Base-by-base conservation (phyloP, 2,329 filamentous ascomycete species). In the Sporothrix mexicana region DNA sequence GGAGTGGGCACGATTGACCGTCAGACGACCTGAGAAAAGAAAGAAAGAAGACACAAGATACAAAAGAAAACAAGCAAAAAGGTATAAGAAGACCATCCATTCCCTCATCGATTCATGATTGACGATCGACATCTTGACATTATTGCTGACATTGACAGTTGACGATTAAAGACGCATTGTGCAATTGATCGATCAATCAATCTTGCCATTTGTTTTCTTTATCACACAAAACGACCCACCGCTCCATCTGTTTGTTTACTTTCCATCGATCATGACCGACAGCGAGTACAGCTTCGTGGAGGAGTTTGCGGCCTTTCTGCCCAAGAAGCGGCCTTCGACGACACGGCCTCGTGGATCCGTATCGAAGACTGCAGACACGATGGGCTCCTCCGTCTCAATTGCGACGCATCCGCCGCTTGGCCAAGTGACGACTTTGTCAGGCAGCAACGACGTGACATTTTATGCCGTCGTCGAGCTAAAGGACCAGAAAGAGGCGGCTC, bases 381-480 rank as follows among this genome's bases (percentile, higher is more conserved):
- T 75, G 75, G 73, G 73, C 15, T 47, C 69, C 0, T 15, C 59
- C 13, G 62, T 76, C 9, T 73, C 76, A 84, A 9, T 73, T 10
- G 73, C 73, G 25, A 85, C 84, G 74, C 91, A 90, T 77, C 95
- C 95, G 13, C 89, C 93, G 0, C 81, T 97, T 69, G 93, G 91
- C 1, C 92, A 95, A 79, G 87, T 92, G 47, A 53, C 66, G 30
- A 94, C 93, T 1, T 85, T 88, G 67, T 78, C 93, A 23, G 80
- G 84, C 36, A 78, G 79, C 23, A 78, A 78, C 1, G 76, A 86
- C 77, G 83, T 92, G 53, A 79, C 80, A 0, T 91, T 98, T 76
- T 90, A 88, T 0, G 90, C 92, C 7, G 81, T 95, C 13, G 84
- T 97, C 45, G 90, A 95, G 76, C 88, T 91, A 57, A 88, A 88